Conservation (phyloP, 2,329 filamentous ascomycete species). For the Waltergamsia citrina region DNA sequence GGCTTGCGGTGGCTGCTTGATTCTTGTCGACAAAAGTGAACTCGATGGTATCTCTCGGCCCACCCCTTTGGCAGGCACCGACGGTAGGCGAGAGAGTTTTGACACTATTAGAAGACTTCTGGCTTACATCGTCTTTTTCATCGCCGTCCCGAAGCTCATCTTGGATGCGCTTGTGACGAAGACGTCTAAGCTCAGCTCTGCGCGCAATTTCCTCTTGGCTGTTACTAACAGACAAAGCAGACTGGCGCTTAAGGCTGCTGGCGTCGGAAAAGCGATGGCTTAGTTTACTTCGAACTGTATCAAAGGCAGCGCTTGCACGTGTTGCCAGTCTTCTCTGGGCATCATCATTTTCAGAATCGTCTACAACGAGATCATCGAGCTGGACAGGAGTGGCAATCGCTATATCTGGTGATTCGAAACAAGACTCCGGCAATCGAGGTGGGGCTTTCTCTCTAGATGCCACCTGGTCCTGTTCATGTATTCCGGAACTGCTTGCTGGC, state of each 20-base stretch:
- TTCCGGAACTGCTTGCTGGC: too few species aligned
- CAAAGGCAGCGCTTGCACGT: constrained; percentile 29
- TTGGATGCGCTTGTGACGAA: constrained; percentile 48
- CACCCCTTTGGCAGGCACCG: constrained; percentile 22
- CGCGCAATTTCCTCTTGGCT: constrained; percentile 44
- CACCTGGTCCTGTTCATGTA: too few species aligned
- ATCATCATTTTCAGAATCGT: constrained; percentile 31
- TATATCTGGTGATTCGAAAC: background rate
- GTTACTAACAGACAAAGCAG: constrained; percentile 30
- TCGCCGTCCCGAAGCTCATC: constrained; percentile 43
- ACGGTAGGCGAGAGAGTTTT: too few species aligned
- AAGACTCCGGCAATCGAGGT: too few species aligned
- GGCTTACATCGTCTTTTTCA: constrained; percentile 24
- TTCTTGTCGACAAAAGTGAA: constrained; percentile 3
- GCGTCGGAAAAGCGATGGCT: constrained; percentile 36
- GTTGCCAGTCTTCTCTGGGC: constrained; percentile 12
- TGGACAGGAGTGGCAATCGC: constrained; percentile 4
- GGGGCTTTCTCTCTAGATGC: too few species aligned
- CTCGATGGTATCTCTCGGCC: constrained; percentile 40
- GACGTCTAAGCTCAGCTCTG: constrained; percentile 44
- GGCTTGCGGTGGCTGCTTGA: background rate
- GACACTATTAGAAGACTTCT: too few species aligned
- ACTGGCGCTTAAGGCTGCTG: constrained; percentile 25
- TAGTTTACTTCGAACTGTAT: constrained; percentile 33
- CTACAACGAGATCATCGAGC: constrained; percentile 20